Evolutionary conservation across 1,284 basidiomycete genomes (phyloP).

Genomic region (Heliocybe sulcata): DNA sequence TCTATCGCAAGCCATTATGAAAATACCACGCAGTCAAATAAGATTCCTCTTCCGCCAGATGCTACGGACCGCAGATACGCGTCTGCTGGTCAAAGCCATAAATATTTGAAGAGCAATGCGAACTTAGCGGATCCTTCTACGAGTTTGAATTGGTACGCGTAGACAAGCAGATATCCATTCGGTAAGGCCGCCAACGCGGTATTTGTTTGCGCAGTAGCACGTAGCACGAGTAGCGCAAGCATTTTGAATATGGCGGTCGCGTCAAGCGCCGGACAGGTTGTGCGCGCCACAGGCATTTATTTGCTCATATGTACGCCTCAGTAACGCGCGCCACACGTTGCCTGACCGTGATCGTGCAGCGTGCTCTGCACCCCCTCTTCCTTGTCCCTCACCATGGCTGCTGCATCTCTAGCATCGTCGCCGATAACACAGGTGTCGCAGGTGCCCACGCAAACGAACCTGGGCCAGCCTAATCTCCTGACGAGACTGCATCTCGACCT

Average conservation of each 20-base stretch:
- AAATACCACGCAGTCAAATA: too few species aligned
- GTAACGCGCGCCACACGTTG: not conserved
- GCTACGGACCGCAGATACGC: too few species aligned
- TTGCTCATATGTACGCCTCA: not conserved
- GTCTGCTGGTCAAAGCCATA: too few species aligned
- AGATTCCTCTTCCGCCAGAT: too few species aligned
- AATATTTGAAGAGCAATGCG: too few species aligned
- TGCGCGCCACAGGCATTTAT: not conserved
- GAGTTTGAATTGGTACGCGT: too few species aligned
- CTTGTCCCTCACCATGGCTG: not conserved
- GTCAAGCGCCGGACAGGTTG: not conserved
- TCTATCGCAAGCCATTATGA: too few species aligned
- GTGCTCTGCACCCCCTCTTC: not conserved
- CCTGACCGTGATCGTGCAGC: not conserved
- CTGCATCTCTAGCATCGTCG: not conserved
- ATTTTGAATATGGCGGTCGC: too few species aligned
- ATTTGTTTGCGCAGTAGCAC: not conserved
- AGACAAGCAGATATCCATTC: too few species aligned
- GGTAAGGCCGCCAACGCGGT: too few species aligned
- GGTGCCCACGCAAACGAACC: conserved; percentile 57
- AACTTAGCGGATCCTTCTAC: too few species aligned
- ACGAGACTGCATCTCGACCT: conserved; percentile 89
- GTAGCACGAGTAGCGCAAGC: too few species aligned
- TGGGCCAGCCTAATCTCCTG: conserved; percentile 72
- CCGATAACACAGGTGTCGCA: conserved; percentile 86